Percentiles rank a stretch among this genome's conserved stretches.
Conservation (phyloP, 495 filamentous ascomycete species). For the Podospora fimiseda region DNA sequence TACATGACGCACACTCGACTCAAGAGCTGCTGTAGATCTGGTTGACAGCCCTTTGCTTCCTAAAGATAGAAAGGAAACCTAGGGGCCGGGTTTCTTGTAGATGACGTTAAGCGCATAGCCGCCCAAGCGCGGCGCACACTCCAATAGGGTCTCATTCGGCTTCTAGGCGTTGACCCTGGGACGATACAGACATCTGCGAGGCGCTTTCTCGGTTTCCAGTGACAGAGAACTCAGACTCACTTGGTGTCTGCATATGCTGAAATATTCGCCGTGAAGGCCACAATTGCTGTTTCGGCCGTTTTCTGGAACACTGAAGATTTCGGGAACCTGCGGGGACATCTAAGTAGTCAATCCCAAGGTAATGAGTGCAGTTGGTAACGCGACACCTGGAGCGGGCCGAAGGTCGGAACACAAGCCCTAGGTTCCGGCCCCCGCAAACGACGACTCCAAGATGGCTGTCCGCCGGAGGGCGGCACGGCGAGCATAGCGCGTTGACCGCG, state of each 20-base stretch:
- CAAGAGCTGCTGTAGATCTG: too few species aligned
- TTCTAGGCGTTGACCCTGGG: too few species aligned
- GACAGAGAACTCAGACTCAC: too few species aligned
- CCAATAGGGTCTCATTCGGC: too few species aligned
- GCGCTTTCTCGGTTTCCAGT: too few species aligned
- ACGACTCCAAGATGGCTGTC: too few species aligned
- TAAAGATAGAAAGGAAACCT: background rate
- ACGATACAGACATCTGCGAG: too few species aligned
- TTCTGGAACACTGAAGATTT: too few species aligned
- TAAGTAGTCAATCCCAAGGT: background rate
- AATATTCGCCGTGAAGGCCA: too few species aligned
- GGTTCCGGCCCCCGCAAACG: background rate
- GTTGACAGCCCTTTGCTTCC: background rate
- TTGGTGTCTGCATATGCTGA: too few species aligned
- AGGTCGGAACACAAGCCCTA: constrained; percentile 4
- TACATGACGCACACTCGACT: too few species aligned
- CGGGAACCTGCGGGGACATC: background rate
- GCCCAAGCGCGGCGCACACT: background rate
- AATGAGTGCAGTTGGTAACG: background rate
- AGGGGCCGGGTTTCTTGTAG: background rate
- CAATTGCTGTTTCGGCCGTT: too few species aligned
- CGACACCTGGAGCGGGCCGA: constrained; percentile 1
- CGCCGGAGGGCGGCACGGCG: background rate
- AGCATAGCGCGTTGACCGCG: background rate
- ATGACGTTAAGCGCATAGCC: background rate